Conservation (phyloP, 441 rosid species). For the Corymbia calophylla region DNA sequence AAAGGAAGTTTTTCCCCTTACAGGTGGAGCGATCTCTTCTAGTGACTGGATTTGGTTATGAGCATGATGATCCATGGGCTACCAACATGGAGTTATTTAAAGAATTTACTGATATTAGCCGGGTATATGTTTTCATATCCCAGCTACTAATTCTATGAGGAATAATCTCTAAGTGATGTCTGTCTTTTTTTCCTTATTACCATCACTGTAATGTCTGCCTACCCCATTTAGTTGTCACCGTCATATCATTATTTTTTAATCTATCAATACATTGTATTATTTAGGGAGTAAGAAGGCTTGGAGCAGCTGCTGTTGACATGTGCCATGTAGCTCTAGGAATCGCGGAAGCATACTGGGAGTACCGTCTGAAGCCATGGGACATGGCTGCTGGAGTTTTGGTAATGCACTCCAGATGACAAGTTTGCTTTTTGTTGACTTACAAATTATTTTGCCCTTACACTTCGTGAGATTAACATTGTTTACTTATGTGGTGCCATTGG, state of each 20-base stretch:
- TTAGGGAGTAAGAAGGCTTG: constrained; percentile 93
- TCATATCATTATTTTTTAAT: not conserved
- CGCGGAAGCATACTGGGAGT: constrained; percentile 92
- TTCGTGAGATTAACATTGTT: not conserved
- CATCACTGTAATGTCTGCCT: not conserved
- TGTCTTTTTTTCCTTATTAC: not conserved
- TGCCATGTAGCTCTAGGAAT: constrained; percentile 95
- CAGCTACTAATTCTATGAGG: not conserved
- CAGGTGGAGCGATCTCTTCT: constrained; percentile 94
- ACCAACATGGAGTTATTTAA: constrained; percentile 90
- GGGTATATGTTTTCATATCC: constrained; percentile 28
- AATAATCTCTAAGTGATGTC: not conserved
- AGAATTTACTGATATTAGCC: constrained; percentile 86
- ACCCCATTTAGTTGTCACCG: not conserved
- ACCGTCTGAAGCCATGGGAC: constrained; percentile 98
- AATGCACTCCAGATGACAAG: constrained; percentile 2
- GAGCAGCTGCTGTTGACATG: constrained; percentile 99
- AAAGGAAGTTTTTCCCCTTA: not conserved
- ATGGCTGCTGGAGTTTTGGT: constrained; percentile 99
- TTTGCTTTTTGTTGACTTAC: not conserved
- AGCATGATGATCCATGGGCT: constrained; percentile 88
- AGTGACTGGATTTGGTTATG: constrained; percentile 95
- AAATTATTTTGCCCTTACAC: not conserved
- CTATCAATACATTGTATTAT: not conserved
- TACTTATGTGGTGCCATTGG: not conserved